These are phyloP conservation scores for Candida pseudoglaebosa DNA, from an alignment of 805 yeast species.

Conservation along the genomic window DNA sequence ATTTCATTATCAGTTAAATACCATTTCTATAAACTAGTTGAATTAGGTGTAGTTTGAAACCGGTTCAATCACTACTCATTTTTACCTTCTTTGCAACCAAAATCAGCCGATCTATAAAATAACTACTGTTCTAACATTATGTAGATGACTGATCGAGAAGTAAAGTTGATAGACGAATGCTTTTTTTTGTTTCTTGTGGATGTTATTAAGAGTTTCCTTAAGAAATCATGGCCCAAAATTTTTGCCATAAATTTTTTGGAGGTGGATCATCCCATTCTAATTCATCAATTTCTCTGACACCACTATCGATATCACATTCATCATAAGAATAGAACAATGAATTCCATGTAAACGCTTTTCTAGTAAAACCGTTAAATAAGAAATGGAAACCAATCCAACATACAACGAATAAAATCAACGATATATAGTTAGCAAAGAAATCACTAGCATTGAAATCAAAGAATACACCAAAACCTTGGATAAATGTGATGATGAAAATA, in stretches of 20 bases:
- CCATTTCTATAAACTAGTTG: background rate
- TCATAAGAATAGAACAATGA: constrained; percentile 40
- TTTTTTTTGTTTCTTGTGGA: no score
- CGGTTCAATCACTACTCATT: background rate
- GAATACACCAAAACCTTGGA: constrained; percentile 72
- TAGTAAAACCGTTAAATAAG: constrained; percentile 42
- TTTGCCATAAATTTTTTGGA: constrained; percentile 51
- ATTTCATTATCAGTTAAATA: background rate
- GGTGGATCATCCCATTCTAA: constrained; percentile 52
- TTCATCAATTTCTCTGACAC: constrained; percentile 60
- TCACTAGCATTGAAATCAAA: constrained; percentile 48
- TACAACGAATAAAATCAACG: constrained; percentile 56
- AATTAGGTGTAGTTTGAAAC: background rate
- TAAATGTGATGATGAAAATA: constrained; percentile 53
- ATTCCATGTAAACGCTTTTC: constrained; percentile 27
- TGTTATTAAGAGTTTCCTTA: constrained; percentile 7
- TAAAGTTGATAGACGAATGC: no score
- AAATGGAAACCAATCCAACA: constrained; percentile 55
- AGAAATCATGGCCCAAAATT: constrained; percentile 44
- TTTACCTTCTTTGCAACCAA: background rate
- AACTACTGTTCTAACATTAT: no score
- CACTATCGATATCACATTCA: constrained; percentile 68
- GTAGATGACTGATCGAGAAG: background rate
- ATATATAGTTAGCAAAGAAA: constrained; percentile 70
- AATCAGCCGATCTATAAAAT: background rate